Evolutionary conservation across 1,284 basidiomycete species (phyloP).

Genomic region (Entoloma clypeatum): DNA sequence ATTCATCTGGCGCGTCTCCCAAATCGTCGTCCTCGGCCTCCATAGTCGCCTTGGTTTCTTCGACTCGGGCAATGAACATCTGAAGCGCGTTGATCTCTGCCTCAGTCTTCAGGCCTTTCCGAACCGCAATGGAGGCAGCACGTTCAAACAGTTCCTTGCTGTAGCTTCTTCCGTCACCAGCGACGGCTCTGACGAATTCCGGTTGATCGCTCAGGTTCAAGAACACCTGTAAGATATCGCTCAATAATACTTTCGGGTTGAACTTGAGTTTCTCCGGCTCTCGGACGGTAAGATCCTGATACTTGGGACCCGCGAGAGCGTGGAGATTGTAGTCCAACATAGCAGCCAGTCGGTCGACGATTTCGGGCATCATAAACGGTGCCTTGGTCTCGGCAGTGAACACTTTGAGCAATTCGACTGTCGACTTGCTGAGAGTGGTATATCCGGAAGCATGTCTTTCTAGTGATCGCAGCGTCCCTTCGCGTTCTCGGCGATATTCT

Average conservation of each 20-base stretch:
- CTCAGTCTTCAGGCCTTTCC: conserved; percentile 72
- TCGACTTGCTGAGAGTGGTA: conserved; percentile 82
- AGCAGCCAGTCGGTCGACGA: conserved; percentile 92
- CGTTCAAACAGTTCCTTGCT: conserved; percentile 80
- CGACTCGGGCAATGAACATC: conserved; percentile 79
- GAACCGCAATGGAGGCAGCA: conserved; percentile 70
- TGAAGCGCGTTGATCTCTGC: conserved; percentile 75
- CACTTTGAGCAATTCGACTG: conserved; percentile 84
- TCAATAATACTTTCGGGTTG: conserved; percentile 80
- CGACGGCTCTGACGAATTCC: conserved; percentile 87
- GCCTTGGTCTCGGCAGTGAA: conserved; percentile 90
- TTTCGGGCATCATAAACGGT: conserved; percentile 96
- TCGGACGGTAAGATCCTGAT: conserved; percentile 79
- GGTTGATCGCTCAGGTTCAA: conserved; percentile 81
- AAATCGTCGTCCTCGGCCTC: conserved; percentile 86
- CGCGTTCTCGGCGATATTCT: conserved; percentile 82
- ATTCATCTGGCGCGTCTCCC: conserved; percentile 95
- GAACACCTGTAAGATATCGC: conserved; percentile 89
- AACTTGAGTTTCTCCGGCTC: conserved; percentile 91
- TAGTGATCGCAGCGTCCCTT: conserved; percentile 71
- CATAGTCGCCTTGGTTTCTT: conserved; percentile 73
- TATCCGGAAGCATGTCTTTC: conserved; percentile 87
- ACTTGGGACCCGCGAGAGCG: conserved; percentile 84
- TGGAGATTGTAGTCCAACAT: conserved; percentile 97
- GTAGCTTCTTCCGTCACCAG: conserved; percentile 92